phyloP scores from a whole-genome alignment of 148 eudicot species.

The Heliamphora exappendiculata region DNA sequence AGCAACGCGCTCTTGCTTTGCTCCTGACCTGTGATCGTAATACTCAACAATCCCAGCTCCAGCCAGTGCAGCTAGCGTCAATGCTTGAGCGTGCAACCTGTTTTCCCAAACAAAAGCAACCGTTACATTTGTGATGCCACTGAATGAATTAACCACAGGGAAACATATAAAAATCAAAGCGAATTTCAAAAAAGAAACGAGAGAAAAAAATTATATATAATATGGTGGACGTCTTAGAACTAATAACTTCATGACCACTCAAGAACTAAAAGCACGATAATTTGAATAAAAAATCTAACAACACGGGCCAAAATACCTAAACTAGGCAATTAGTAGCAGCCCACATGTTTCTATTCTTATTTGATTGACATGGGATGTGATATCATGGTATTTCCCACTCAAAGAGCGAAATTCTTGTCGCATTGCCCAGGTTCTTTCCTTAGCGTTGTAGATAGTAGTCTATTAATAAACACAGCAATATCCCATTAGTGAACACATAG shows the following conservation, averaged over 20 bases:
- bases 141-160: neutral
- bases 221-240: too few species aligned
- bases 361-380: too few species aligned
- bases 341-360: neutral
- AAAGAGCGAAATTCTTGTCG: too few species aligned
- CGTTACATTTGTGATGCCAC: neutral
- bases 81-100: conserved; percentile 38
- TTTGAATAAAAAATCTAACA: neutral
- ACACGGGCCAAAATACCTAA: neutral
- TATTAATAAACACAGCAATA: too few species aligned
- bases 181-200: neutral
- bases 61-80: conserved; percentile 33
- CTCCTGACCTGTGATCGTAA: conserved; percentile 27
- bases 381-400: too few species aligned
- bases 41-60: conserved; percentile 34
- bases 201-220: too few species aligned
- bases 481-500: too few species aligned
- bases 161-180: neutral
- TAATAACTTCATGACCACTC: too few species aligned
- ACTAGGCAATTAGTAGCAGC: neutral
- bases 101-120: neutral
- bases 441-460: too few species aligned
- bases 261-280: too few species aligned
- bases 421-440: too few species aligned
- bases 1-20: conserved; percentile 29